Evolutionary conservation across 352 stramenopile genomes (phyloP).

Genomic region (Pythium scleroteichum): DNA sequence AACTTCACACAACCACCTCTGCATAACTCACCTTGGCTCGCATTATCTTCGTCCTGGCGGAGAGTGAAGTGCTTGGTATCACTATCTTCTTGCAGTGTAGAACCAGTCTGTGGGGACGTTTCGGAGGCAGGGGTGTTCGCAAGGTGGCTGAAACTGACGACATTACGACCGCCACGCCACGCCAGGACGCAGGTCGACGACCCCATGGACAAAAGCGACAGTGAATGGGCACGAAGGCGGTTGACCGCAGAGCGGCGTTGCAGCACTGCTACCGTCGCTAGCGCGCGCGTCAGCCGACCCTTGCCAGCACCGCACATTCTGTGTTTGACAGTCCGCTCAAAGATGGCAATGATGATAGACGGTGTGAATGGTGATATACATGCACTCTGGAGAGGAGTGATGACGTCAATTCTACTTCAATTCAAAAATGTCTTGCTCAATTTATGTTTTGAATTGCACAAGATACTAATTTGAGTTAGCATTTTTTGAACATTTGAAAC

Average conservation of each 20-base stretch:
- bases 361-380: neutral
- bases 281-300: neutral
- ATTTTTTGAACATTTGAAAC: conserved; percentile 15
- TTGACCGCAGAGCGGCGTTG: neutral
- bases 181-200: conserved; percentile 3
- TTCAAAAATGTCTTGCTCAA: conserved; percentile 3
- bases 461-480: neutral
- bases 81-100: too few relatives aligned
- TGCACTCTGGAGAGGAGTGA: neutral
- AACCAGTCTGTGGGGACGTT: too few relatives aligned
- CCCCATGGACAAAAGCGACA: conserved; percentile 2
- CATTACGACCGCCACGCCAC: conserved; percentile 13
- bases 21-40: conserved; percentile 15
- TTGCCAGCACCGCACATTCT: conserved; percentile 6
- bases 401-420: conserved; percentile 9
- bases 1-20: neutral
- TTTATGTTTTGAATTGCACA: conserved; percentile 5
- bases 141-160: conserved; percentile 16
- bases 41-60: conserved; percentile 11
- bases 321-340: conserved; percentile 2
- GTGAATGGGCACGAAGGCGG: conserved; percentile 1
- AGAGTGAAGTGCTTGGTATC: too few relatives aligned
- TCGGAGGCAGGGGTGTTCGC: neutral
- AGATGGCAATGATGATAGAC: neutral
- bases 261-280: neutral